Percentiles rank a stretch among this genome's conserved stretches.
Evolutionary conservation across 1,284 basidiomycete genomes (phyloP).

Genomic region (Malassezia obtusa): DNA sequence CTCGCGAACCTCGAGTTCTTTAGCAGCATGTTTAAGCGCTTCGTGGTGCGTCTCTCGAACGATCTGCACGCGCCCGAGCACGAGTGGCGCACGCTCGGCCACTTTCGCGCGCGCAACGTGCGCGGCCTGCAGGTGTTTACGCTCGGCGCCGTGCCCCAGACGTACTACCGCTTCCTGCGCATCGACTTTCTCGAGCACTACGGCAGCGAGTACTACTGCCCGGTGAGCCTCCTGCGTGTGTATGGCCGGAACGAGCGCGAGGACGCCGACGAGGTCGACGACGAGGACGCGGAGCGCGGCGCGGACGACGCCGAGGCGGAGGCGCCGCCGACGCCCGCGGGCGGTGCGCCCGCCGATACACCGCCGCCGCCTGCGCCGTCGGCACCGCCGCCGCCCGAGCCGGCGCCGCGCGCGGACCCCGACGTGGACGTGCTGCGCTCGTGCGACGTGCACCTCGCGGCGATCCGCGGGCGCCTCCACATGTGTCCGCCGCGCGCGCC

Average conservation of each 20-base stretch:
- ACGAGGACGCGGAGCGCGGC: conserved; percentile 44
- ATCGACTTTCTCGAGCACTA: conserved; percentile 92
- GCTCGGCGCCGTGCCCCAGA: conserved; percentile 21
- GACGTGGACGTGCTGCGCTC: not conserved
- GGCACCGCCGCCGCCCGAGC: no score
- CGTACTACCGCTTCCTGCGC: conserved; percentile 64
- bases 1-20: conserved; percentile 97
- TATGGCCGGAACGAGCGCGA: conserved; percentile 95
- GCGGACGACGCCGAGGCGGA: conserved; percentile 7
- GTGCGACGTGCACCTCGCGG: not conserved
- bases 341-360: not conserved
- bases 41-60: conserved; percentile 74
- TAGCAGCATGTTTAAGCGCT: conserved; percentile 87
- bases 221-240: conserved; percentile 79
- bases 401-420: no score
- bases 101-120: conserved; percentile 75
- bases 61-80: conserved; percentile 62
- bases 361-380: no score
- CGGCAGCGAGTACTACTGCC: conserved; percentile 91
- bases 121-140: conserved; percentile 72
- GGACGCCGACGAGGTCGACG: conserved; percentile 64
- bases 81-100: conserved; percentile 55
- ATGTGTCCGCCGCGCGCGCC: not conserved
- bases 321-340: no score
- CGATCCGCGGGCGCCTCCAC: not conserved